Evolutionary conservation across 257 asterid species (phyloP), one percentile per base, ranked within the genome.

Genomic region (Verbena officinalis): DNA sequence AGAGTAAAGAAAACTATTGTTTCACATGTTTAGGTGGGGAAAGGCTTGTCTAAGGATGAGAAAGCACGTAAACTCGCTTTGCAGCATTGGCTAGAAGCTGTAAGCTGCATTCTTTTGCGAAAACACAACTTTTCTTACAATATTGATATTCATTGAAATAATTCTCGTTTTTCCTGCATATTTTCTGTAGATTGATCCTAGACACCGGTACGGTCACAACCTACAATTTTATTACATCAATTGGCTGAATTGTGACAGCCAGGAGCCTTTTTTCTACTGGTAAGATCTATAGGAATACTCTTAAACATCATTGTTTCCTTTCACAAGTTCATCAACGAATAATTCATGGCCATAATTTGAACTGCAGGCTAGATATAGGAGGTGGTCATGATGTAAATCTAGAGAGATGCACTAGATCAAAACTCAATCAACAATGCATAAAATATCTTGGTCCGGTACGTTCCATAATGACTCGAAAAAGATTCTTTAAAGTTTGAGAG

Each of bases 41-140:
- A 90, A 80, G 97, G 96, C 21, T 45, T 87, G 80, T 87, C 96
- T 0, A 87, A 81, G 76, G 90, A 79, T 31, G 93, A 87, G 16
- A 85, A 77, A 60, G 96, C 96, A 1, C 85, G 93, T 21, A 84
- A 87, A 76, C 96, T 90, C 42, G 97, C 95, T 67, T 61, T 90
- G 74, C 95, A 88, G 77, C 96, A 90, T 70, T 90, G 97, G 95
- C 92, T 90, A 12, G 96, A 88, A 77, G 97, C 97, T 51, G 96
- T 91, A 68, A 91, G 97, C 79, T 67, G 21, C 66, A 42, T 15
- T 31, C 49, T 49, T 9, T 30, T 21, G 50, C 51, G 20, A 62
- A 49, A 43, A n/a, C n/a, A n/a, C n/a, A n/a, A 27, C 33, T 34
- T 73, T 30, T 38, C 44, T 27, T 36, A 15, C 36, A 16, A n/a